A percentile compares a stretch with the other conserved stretches of the same genome.
Conservation (phyloP, 345 rosid genomes). For the Rhodomyrtus tomentosa region DNA sequence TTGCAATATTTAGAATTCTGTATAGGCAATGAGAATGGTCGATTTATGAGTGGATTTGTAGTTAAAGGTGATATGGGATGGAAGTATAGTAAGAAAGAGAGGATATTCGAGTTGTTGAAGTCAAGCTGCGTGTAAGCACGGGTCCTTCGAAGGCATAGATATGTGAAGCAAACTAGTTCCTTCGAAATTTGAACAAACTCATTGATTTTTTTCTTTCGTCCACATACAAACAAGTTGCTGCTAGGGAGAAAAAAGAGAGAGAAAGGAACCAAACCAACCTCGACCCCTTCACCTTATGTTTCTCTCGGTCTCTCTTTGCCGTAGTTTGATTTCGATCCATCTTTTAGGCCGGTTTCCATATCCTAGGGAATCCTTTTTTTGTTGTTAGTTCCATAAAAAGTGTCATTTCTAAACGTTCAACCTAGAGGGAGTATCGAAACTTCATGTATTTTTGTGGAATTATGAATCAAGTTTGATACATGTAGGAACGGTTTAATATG, state of each 20-base stretch:
- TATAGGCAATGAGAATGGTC: background rate
- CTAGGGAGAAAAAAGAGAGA: rapidly evolving
- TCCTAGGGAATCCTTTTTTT: background rate
- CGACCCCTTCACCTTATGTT: background rate
- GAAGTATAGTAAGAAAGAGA: background rate
- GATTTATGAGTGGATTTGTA: background rate
- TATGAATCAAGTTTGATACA: too few relatives aligned
- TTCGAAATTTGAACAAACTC: background rate
- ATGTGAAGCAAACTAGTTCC: background rate
- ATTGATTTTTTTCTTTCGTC: background rate
- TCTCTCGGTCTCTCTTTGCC: background rate
- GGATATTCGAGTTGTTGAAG: background rate
- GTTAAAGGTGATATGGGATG: background rate
- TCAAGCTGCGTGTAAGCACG: background rate
- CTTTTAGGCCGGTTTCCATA: background rate
- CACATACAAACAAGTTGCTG: background rate
- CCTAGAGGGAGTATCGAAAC: too few relatives aligned
- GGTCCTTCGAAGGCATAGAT: background rate
- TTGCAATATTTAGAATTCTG: background rate
- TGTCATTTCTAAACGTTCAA: too few relatives aligned
- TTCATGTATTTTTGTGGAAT: too few relatives aligned
- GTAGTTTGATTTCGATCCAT: background rate
- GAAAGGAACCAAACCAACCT: background rate
- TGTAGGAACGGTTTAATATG: too few relatives aligned
- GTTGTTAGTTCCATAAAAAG: background rate